Conservation (phyloP, 2,329 filamentous ascomycete genomes). For the Curvularia eragrostidis region DNA sequence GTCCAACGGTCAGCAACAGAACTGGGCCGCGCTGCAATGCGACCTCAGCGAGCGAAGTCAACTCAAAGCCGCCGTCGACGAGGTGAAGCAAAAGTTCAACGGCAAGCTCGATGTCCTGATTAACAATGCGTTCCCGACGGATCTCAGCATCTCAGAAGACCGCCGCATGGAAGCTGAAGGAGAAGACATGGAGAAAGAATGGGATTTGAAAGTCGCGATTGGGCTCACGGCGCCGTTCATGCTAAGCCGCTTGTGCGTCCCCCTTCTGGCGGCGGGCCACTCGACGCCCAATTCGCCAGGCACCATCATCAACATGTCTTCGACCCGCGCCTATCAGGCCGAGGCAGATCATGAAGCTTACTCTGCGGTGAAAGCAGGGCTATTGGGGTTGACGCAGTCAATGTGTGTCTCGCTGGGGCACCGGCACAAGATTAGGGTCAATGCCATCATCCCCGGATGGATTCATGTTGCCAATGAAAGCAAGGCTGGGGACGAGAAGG, state of each 20-base stretch:
- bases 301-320: constrained; percentile 57
- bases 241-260: constrained; percentile 41
- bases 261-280: constrained; percentile 31
- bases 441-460: constrained; percentile 60
- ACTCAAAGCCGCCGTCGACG: constrained; percentile 47
- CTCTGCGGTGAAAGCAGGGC: constrained; percentile 58
- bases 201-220: constrained; percentile 44
- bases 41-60: constrained; percentile 51
- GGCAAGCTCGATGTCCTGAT: constrained; percentile 44
- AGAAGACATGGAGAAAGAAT: constrained; percentile 42
- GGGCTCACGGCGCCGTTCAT: constrained; percentile 46
- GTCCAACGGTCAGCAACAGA: constrained; percentile 21
- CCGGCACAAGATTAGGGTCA: constrained; percentile 55
- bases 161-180: constrained; percentile 41
- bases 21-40: constrained; percentile 39
- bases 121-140: constrained; percentile 47
- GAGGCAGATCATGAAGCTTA: constrained; percentile 60
- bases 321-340: constrained; percentile 58
- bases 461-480: constrained; percentile 58
- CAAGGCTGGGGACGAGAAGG: constrained; percentile 51
- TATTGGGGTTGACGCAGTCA: constrained; percentile 59
- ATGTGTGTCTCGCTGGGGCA: constrained; percentile 57
- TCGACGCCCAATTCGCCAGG: constrained; percentile 33
- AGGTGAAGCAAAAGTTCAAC: constrained; percentile 48
- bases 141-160: constrained; percentile 33